Conservation (phyloP, 768 basidiomycete species). For the Rhizopogon roseolus region DNA sequence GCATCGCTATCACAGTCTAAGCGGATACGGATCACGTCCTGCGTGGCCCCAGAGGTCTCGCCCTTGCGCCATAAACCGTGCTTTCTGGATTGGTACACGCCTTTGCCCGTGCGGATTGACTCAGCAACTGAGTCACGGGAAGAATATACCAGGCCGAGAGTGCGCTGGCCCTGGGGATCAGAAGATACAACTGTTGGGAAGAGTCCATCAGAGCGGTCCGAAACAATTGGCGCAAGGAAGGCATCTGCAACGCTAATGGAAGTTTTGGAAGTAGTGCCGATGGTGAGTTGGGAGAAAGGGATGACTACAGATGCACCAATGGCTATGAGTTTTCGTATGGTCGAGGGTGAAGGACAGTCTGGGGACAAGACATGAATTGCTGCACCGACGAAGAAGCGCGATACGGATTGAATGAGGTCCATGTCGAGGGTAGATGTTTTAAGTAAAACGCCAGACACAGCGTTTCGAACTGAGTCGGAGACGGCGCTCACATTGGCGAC, state of each 20-base stretch:
- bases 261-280: conserved; percentile 44
- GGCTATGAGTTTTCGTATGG: conserved; percentile 55
- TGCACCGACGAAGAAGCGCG: conserved; percentile 64
- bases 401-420: conserved; percentile 73
- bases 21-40: conserved; percentile 77
- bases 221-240: conserved; percentile 76
- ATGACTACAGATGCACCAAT: conserved; percentile 66
- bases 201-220: conserved; percentile 88
- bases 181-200: conserved; percentile 91
- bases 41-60: conserved; percentile 91
- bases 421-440: conserved; percentile 58
- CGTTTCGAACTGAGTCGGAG: conserved; percentile 66
- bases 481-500: conserved; percentile 70
- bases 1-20: conserved; percentile 92
- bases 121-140: conserved; percentile 81
- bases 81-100: conserved; percentile 94
- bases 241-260: conserved; percentile 77
- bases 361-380: conserved; percentile 57
- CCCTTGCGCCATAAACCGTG: conserved; percentile 97
- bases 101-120: conserved; percentile 83
- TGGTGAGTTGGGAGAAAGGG: conserved; percentile 65
- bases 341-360: conserved; percentile 50
- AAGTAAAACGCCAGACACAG: conserved; percentile 75
- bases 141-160: conserved; percentile 94
- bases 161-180: conserved; percentile 55